Evolutionary conservation across 192 early-diverging fungal genomes (phyloP), one percentile per base, ranked within the genome.

Genomic region (Umbelopsis vinacea): DNA sequence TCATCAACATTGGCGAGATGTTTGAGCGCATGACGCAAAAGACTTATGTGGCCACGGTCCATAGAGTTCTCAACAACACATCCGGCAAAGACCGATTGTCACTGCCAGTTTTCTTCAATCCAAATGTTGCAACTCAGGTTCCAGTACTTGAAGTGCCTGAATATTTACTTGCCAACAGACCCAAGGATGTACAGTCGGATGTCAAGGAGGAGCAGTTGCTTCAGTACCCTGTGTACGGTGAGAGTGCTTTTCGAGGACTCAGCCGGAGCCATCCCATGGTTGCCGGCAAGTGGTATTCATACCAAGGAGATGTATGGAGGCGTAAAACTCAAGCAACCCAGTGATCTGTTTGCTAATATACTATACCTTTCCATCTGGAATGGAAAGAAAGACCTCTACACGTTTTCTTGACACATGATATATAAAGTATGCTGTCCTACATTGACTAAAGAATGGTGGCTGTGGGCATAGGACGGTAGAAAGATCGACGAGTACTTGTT

Each of bases 1-100:
- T 91, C 19, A 87, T 91, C 29, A 91, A 89, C 22, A 87, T 89
- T 71, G 89, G 89, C 48, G 86, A 88, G n/a, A 81, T 84, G 5
- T 79, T 91, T 11, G 88, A 88, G 54, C 77, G 83, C 22, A 22
- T 88, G 37, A 87, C 86, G 0, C 83, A 79, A 7, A 76, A 78
- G 19, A 66, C 78, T 9, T 86, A 84, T 40, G 70, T 83, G 9
- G 89, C 88, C 0, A 91, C 88, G 0, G 84, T 84, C 0, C 88
- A 91, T 50, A 79, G 88, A 24, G 89, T 89, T 4, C 54, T 86
- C 14, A 90, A 82, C 50, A 85, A 85, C 19, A 35, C 69, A 22
- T 71, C 81, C 0, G 80, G 81, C 2, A 69, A 72, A 9, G 85
- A 85, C 11, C 81, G 89, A 8, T 84, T 84, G 57, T 88, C 86